Conservation (phyloP, 2,329 filamentous ascomycete species). For the Alternaria brassicicola region DNA sequence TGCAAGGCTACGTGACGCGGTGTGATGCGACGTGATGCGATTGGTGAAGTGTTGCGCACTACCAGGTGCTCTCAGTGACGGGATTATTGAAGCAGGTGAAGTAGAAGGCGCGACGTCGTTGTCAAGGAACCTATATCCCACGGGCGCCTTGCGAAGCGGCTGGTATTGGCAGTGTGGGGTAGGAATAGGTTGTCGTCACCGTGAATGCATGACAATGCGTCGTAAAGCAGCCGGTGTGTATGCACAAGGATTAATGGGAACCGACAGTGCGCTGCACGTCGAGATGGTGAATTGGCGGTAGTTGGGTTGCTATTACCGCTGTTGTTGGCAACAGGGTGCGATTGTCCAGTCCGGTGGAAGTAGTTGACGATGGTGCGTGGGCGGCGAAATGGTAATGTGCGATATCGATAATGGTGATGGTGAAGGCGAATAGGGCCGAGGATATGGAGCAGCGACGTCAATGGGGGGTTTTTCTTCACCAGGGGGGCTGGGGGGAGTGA, state of each 20-base stretch:
- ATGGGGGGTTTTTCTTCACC: conserved; percentile 8
- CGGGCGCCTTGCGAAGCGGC: conserved; percentile 21
- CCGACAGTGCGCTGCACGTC: conserved; percentile 32
- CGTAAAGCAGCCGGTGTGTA: conserved; percentile 11
- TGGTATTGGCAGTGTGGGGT: conserved; percentile 29
- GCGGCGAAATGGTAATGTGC: conserved; percentile 6
- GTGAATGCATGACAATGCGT: conserved; percentile 39
- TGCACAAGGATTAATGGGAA: conserved; percentile 9
- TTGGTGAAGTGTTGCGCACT: conserved; percentile 20
- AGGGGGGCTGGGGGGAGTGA: conserved; percentile 10
- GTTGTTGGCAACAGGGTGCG: conserved; percentile 2
- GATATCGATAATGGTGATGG: conserved; percentile 8
- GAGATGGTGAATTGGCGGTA: conserved; percentile 13
- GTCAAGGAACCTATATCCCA: conserved; percentile 24
- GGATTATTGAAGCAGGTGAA: conserved; percentile 13
- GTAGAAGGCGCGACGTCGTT: conserved; percentile 11
- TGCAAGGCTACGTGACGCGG: conserved; percentile 4
- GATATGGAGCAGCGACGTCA: conserved; percentile 12
- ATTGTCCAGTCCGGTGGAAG: conserved; percentile 13
- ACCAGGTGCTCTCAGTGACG: conserved; percentile 20
- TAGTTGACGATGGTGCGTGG: conserved; percentile 3
- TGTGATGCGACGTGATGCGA: conserved; percentile 1
- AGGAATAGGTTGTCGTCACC: conserved; percentile 31
- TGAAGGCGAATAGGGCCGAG: conserved; percentile 13
- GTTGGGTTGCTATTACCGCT: too few relatives aligned